Evolutionary conservation across 2,329 filamentous ascomycete genomes (phyloP).

Genomic region (Penicillium sp.): DNA sequence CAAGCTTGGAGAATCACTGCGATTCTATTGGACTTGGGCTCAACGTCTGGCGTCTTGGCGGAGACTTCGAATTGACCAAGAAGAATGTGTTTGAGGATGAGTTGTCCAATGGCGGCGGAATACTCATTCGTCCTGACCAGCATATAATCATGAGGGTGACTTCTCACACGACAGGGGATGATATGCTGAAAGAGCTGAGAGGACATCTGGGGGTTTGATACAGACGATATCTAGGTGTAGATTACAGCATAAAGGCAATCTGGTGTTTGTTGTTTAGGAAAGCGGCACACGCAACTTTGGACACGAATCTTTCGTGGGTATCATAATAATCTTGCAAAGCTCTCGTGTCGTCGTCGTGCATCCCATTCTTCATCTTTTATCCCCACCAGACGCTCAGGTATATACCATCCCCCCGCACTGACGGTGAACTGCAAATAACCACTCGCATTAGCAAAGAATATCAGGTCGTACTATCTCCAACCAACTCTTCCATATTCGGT

Average conservation of each 20-base stretch:
- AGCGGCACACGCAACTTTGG: background rate
- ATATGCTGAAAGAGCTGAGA: background rate
- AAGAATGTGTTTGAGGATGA: constrained; percentile 11
- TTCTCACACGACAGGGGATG: background rate
- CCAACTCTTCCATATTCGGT: too few relatives aligned
- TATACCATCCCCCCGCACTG: too few relatives aligned
- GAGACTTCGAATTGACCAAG: background rate
- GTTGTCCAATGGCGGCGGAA: constrained; percentile 27
- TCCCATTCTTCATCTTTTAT: too few relatives aligned
- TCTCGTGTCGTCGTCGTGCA: too few relatives aligned
- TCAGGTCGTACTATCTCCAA: too few relatives aligned
- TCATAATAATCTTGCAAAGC: too few relatives aligned
- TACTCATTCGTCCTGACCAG: constrained; percentile 44
- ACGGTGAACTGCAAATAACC: too few relatives aligned
- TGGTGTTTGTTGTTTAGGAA: background rate
- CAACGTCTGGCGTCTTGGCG: background rate
- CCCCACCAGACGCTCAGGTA: too few relatives aligned
- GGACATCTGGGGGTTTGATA: constrained; percentile 1
- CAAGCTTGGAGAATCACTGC: background rate
- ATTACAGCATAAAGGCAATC: background rate
- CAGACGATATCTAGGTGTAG: too few relatives aligned
- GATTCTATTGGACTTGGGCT: background rate
- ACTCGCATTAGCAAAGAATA: too few relatives aligned
- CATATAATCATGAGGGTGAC: constrained; percentile 30
- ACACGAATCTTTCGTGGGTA: too few relatives aligned